Percentiles rank a stretch among this genome's conserved stretches.
phyloP scores from a whole-genome alignment of 768 basidiomycete species.

The Bullera alba region DNA sequence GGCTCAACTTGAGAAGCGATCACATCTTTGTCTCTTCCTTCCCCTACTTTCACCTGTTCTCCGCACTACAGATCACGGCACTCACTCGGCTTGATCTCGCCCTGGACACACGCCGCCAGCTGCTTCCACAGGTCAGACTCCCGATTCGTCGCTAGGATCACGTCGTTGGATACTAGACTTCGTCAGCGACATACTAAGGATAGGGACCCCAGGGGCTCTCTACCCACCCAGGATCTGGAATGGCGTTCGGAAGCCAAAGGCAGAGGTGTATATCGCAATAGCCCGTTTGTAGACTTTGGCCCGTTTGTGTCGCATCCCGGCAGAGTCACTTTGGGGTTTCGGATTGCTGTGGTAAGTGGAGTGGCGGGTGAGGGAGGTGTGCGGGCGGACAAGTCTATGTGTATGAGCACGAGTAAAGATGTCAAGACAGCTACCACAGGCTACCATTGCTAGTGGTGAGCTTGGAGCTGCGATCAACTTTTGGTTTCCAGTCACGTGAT shows the following conservation, averaged over 20 bases:
- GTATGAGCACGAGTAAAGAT: too few relatives aligned
- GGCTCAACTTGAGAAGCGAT: too few relatives aligned
- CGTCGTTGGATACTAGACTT: conserved; percentile 10
- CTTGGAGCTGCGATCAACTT: too few relatives aligned
- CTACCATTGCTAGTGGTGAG: too few relatives aligned
- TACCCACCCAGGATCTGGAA: conserved; percentile 80
- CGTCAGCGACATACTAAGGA: not conserved
- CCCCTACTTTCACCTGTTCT: conserved; percentile 4
- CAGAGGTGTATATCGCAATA: conserved; percentile 78
- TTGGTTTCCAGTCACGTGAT: too few relatives aligned
- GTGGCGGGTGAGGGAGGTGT: too few relatives aligned
- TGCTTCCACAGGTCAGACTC: conserved; percentile 74
- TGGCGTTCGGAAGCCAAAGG: conserved; percentile 86
- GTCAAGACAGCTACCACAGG: too few relatives aligned
- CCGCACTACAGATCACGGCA: conserved; percentile 24
- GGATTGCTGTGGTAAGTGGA: too few relatives aligned
- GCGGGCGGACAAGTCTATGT: too few relatives aligned
- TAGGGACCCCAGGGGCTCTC: not conserved
- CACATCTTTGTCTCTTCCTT: too few relatives aligned
- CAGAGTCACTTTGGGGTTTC: too few relatives aligned
- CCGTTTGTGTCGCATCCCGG: conserved; percentile 81
- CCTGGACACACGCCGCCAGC: conserved; percentile 70
- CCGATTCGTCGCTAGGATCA: conserved; percentile 52
- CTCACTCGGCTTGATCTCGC: conserved; percentile 85
- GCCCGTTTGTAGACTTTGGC: conserved; percentile 91